Percentiles rank a stretch among this genome's conserved stretches.
These are phyloP conservation scores for Pseudomassariella vexata DNA, from an alignment of 2,329 filamentous ascomycete species.

Conservation along the genomic window DNA sequence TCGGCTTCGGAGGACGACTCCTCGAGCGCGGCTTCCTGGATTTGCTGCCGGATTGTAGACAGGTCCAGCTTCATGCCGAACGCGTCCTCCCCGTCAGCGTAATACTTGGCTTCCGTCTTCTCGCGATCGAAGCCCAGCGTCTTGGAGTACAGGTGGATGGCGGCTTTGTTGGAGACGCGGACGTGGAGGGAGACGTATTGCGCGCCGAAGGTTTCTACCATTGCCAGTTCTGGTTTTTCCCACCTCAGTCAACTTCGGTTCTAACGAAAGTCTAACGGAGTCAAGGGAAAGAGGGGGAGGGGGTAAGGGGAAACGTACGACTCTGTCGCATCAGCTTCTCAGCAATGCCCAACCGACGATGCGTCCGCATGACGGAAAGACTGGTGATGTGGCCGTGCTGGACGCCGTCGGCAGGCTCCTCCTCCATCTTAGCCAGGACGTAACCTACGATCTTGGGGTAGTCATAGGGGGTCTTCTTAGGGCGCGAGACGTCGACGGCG, in stretches of 20 bases:
- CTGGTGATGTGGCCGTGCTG: slow-evolving; percentile 96
- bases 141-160: slow-evolving; percentile 85
- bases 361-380: slow-evolving; percentile 92
- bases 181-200: slow-evolving; percentile 95
- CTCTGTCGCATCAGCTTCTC: slow-evolving; percentile 98
- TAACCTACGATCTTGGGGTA: slow-evolving; percentile 98
- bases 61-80: slow-evolving; percentile 91
- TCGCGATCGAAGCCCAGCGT: slow-evolving; percentile 86
- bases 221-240: slow-evolving; percentile 66
- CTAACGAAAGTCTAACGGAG: slow-evolving; percentile 1
- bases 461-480: slow-evolving; percentile 71
- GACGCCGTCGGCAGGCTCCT: slow-evolving; percentile 86
- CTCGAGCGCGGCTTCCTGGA: slow-evolving; percentile 25
- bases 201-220: slow-evolving; percentile 91
- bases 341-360: slow-evolving; percentile 82
- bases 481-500: slow-evolving; percentile 83
- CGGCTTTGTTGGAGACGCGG: slow-evolving; percentile 86
- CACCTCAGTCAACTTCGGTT: slow-evolving; percentile 6
- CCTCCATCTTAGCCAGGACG: slow-evolving; percentile 99
- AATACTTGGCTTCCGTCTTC: slow-evolving; percentile 84
- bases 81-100: slow-evolving; percentile 95
- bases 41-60: slow-evolving; percentile 45
- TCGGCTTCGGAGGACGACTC: slow-evolving; percentile 11
- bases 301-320: slow-evolving; percentile 52
- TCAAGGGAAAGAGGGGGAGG: slow-evolving; percentile 5